Evolutionary conservation across 139 green algal species (phyloP).

Genomic region (Marvania coccoides): DNA sequence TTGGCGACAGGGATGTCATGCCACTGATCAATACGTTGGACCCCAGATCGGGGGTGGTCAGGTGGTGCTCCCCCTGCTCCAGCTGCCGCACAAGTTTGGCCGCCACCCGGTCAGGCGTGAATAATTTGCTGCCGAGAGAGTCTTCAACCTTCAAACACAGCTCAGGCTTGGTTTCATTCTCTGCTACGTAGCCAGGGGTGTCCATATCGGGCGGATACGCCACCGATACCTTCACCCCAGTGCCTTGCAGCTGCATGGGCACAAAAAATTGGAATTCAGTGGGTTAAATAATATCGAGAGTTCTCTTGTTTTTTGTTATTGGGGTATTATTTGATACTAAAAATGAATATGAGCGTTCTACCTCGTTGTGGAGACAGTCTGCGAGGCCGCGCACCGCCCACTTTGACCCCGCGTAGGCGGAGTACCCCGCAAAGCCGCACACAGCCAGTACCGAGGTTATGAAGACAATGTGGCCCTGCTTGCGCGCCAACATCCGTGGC

Average conservation of each 20-base stretch:
- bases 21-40: slow-evolving; percentile 33
- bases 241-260: slow-evolving; percentile 51
- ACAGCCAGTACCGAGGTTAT: slow-evolving; percentile 47
- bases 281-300: neutral
- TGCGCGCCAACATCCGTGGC: slow-evolving; percentile 53
- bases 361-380: slow-evolving; percentile 76
- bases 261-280: neutral
- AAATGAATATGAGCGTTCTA: no score
- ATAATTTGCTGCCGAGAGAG: slow-evolving; percentile 33
- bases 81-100: slow-evolving; percentile 32
- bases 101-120: slow-evolving; percentile 49
- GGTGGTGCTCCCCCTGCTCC: slow-evolving; percentile 40
- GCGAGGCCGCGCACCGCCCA: slow-evolving; percentile 73
- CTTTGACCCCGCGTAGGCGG: slow-evolving; percentile 70
- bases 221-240: slow-evolving; percentile 56
- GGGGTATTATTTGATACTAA: no score
- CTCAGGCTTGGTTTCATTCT: slow-evolving; percentile 60
- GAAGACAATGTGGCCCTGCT: slow-evolving; percentile 55
- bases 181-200: slow-evolving; percentile 62
- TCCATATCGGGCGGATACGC: slow-evolving; percentile 76
- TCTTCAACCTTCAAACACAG: slow-evolving; percentile 42
- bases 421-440: slow-evolving; percentile 55
- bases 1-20: slow-evolving; percentile 27
- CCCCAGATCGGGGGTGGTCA: slow-evolving; percentile 46
- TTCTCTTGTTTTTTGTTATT: no score